These are phyloP conservation scores for Schizosaccharomyces versatilis DNA, from an alignment of 1,139 yeast species.

Conservation along the genomic window DNA sequence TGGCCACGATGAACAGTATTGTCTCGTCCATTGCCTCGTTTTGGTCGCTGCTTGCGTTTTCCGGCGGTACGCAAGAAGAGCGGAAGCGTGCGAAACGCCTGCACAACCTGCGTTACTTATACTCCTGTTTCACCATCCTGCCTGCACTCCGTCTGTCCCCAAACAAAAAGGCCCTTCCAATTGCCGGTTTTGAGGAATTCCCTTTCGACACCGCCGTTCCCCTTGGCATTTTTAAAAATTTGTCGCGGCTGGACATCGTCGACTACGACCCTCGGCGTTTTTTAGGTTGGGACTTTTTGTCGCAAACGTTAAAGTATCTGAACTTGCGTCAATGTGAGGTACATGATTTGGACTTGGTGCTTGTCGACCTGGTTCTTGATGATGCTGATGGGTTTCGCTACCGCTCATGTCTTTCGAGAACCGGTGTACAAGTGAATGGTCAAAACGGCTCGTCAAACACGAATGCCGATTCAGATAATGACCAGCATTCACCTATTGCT, in stretches of 20 bases:
- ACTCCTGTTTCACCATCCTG: constrained; percentile 43
- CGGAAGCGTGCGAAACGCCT: constrained; percentile 21
- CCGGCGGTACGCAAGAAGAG: constrained; percentile 24
- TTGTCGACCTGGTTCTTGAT: constrained; percentile 30
- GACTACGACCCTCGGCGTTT: constrained; percentile 44
- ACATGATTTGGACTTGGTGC: constrained; percentile 29
- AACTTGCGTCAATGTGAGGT: constrained; percentile 32
- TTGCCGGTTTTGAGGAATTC: constrained; percentile 42
- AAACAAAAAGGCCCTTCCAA: constrained; percentile 33
- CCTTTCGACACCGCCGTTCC: constrained; percentile 56
- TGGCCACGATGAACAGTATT: constrained; percentile 37
- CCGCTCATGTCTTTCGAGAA: constrained; percentile 21
- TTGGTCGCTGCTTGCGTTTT: constrained; percentile 19
- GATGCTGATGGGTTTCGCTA: constrained; percentile 23
- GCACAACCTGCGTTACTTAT: constrained; percentile 32
- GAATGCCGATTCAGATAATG: background rate
- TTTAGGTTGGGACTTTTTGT: constrained; percentile 39
- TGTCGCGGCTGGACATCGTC: constrained; percentile 36
- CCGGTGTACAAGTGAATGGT: constrained; percentile 6
- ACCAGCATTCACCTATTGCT: no score
- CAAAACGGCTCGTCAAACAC: background rate
- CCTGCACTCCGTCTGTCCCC: constrained; percentile 43
- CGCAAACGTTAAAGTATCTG: constrained; percentile 35
- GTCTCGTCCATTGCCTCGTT: constrained; percentile 25
- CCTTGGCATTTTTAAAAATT: constrained; percentile 34